Evolutionary conservation across 495 filamentous ascomycete genomes (phyloP).

Genomic region (Emericellopsis terricola): DNA sequence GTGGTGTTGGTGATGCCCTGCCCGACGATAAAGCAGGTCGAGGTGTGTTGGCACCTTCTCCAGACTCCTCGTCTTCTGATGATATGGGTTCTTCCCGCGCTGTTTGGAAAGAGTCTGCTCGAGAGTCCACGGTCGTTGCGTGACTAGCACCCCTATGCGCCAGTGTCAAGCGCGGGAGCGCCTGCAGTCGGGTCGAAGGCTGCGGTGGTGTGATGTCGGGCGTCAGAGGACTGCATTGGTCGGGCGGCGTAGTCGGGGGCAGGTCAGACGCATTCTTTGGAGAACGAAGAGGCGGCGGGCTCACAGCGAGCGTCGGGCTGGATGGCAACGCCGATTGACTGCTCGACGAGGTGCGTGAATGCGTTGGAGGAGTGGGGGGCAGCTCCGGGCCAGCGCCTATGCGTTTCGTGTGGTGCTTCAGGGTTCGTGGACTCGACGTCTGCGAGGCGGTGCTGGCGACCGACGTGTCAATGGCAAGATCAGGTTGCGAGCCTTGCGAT

Average conservation of each 20-base stretch:
- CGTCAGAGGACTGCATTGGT: slow-evolving; percentile 48
- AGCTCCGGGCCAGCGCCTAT: slow-evolving; percentile 18
- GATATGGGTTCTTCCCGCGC: slow-evolving; percentile 43
- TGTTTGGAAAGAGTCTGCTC: slow-evolving; percentile 56
- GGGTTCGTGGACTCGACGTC: slow-evolving; percentile 6
- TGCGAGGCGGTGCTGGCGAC: slow-evolving; percentile 8
- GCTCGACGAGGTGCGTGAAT: slow-evolving; percentile 31
- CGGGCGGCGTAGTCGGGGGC: slow-evolving; percentile 35
- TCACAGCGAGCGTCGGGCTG: slow-evolving; percentile 15
- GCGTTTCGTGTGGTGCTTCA: slow-evolving; percentile 15
- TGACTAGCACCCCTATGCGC: slow-evolving; percentile 22
- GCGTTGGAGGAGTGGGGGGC: slow-evolving; percentile 35
- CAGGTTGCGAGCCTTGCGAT: not conserved
- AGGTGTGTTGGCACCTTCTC: slow-evolving; percentile 23
- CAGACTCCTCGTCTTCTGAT: slow-evolving; percentile 41
- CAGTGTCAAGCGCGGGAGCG: slow-evolving; percentile 19
- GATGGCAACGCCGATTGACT: slow-evolving; percentile 17
- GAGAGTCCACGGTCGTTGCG: slow-evolving; percentile 31
- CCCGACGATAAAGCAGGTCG: slow-evolving; percentile 25
- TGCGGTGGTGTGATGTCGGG: slow-evolving; percentile 57
- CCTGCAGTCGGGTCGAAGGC: slow-evolving; percentile 14
- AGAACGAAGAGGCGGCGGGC: slow-evolving; percentile 14
- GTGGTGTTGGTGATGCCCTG: slow-evolving; percentile 21
- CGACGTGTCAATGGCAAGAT: slow-evolving; percentile 4
- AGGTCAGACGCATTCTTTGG: slow-evolving; percentile 10